A percentile compares a stretch with the other conserved stretches of the same genome.
Conservation (phyloP, 305 asterid species). For the Ilex paraguariensis region DNA sequence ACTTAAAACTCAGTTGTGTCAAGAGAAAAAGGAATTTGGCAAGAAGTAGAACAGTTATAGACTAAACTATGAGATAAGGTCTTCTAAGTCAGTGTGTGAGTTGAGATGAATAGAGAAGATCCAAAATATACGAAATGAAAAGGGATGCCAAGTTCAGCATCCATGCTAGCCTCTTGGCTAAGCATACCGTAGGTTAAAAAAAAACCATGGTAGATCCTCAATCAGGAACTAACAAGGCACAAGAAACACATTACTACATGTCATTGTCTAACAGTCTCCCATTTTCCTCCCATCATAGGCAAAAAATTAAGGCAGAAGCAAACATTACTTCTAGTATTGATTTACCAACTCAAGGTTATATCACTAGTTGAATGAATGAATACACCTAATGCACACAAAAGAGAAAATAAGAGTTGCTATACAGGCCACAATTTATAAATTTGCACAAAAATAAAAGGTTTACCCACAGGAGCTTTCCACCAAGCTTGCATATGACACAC, state of each 20-base stretch:
- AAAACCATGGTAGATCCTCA: no score
- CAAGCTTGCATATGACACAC: conserved; percentile 50
- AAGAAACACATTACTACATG: not conserved
- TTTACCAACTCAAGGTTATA: no score
- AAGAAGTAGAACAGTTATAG: not conserved
- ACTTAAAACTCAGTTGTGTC: conserved; percentile 8
- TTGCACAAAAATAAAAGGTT: conserved; percentile 27
- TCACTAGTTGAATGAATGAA: no score
- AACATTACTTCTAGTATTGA: no score
- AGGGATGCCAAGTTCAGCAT: no score
- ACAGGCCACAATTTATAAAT: conserved; percentile 3
- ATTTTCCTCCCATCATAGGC: no score
- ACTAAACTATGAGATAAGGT: not conserved
- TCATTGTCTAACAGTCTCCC: no score
- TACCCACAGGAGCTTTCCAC: conserved; percentile 76
- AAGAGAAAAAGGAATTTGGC: not conserved
- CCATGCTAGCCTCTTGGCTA: no score
- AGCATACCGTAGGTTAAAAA: no score
- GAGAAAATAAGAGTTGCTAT: no score
- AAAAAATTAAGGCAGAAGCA: no score
- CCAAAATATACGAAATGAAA: not conserved
- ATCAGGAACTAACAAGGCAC: not conserved
- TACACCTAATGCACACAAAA: no score
- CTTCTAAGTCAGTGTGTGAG: conserved; percentile 8
- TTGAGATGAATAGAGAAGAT: conserved; percentile 7